phyloP scores from a whole-genome alignment of 768 basidiomycete genomes.

The Ramaria rubella region DNA sequence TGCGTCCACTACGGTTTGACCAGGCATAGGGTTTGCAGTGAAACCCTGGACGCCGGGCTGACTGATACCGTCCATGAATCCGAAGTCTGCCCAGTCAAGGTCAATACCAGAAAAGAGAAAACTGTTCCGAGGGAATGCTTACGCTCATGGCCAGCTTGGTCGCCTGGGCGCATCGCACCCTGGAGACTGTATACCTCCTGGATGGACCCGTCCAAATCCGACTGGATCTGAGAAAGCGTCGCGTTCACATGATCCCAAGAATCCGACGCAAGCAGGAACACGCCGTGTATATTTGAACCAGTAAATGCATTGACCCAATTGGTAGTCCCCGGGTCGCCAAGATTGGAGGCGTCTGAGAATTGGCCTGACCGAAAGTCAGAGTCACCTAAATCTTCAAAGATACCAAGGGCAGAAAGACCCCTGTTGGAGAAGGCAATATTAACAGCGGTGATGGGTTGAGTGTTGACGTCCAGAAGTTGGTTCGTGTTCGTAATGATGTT shows the following conservation, averaged over 20 bases:
- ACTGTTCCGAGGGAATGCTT: background rate
- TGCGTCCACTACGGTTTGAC: conserved; percentile 21
- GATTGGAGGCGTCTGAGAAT: conserved; percentile 28
- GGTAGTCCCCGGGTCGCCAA: conserved; percentile 31
- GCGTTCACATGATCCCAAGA: conserved; percentile 29
- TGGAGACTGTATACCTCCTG: conserved; percentile 29
- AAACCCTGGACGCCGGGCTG: conserved; percentile 27
- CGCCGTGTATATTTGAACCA: conserved; percentile 39
- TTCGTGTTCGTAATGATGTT: conserved; percentile 42
- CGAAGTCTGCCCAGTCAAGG: conserved; percentile 15
- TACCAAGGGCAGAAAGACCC: conserved; percentile 37
- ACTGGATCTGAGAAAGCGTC: conserved; percentile 17
- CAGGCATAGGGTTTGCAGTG: conserved; percentile 19
- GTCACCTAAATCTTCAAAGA: conserved; percentile 34
- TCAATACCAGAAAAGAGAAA: conserved; percentile 3
- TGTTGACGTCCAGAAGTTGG: conserved; percentile 25
- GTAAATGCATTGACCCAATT: conserved; percentile 44
- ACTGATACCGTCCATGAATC: conserved; percentile 26
- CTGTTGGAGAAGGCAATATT: conserved; percentile 50
- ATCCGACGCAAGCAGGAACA: conserved; percentile 46
- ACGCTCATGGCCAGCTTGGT: conserved; percentile 24
- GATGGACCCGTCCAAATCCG: conserved; percentile 36
- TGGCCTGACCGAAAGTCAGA: conserved; percentile 37
- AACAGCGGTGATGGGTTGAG: conserved; percentile 33
- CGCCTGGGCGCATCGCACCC: conserved; percentile 29